A percentile compares a stretch with the other conserved stretches of the same genome.
Evolutionary conservation across 139 green algal species (phyloP).

Genomic region (Auxenochlorella pyrenoidosa): DNA sequence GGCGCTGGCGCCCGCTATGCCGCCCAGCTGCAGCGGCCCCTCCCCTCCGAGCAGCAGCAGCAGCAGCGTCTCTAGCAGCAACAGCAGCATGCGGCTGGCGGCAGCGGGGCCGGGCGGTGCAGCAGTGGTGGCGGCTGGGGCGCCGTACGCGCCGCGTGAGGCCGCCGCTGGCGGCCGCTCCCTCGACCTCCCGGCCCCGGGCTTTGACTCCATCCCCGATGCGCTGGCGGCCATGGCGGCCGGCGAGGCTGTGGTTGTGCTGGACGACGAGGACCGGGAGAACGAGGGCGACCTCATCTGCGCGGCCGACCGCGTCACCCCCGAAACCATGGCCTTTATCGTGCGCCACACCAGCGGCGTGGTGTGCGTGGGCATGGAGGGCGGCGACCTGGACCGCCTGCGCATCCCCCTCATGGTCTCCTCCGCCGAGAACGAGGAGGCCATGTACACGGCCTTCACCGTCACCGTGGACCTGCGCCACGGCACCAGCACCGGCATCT

Average conservation of each 20-base stretch:
- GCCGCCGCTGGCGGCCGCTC: constrained; percentile 1
- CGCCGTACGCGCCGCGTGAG: not conserved
- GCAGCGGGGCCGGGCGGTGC: not conserved
- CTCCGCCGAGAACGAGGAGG: constrained; percentile 80
- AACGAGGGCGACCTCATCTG: constrained; percentile 99
- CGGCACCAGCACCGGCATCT: constrained; percentile 95
- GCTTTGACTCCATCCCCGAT: constrained; percentile 51
- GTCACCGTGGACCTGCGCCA: constrained; percentile 86
- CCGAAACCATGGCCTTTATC: constrained; percentile 89
- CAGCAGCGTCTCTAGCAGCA: not conserved
- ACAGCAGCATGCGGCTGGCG: not conserved
- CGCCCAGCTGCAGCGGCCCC: not conserved
- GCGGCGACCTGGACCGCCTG: constrained; percentile 86
- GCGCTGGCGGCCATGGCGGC: constrained; percentile 68
- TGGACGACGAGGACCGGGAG: constrained; percentile 98
- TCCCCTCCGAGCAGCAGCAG: not conserved
- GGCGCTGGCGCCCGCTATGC: not conserved
- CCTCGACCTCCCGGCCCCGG: constrained; percentile 33
- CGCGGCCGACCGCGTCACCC: constrained; percentile 88
- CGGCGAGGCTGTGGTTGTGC: constrained; percentile 92
- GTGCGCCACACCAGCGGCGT: constrained; percentile 94
- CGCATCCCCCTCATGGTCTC: constrained; percentile 95
- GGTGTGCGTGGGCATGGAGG: constrained; percentile 75
- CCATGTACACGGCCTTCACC: constrained; percentile 96
- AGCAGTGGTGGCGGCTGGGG: not conserved